Conservation (phyloP, 1,284 basidiomycete species). For the Pisolithus thermaeus region DNA sequence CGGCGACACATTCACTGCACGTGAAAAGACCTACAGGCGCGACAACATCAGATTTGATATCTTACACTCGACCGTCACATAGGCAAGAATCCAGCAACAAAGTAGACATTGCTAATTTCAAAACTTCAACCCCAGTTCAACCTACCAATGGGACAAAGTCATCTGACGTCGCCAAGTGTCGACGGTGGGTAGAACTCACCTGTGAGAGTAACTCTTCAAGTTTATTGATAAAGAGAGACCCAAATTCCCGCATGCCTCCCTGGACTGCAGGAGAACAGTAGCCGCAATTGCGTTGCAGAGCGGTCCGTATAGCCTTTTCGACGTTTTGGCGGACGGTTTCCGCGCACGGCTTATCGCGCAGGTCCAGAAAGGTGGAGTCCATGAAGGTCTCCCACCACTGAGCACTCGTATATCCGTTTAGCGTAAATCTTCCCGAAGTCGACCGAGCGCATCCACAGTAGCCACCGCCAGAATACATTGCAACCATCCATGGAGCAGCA, state of each 20-base stretch:
- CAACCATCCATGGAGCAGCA: slow-evolving; percentile 8
- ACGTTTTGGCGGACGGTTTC: slow-evolving; percentile 6
- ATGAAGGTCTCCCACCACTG: slow-evolving; percentile 19
- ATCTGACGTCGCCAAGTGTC: neutral
- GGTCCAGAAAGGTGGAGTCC: slow-evolving; percentile 2
- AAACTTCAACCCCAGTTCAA: neutral
- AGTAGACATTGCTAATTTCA: neutral
- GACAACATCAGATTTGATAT: too few species aligned
- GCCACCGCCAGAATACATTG: neutral
- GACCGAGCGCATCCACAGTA: too few species aligned
- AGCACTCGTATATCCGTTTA: neutral
- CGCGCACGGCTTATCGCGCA: slow-evolving; percentile 16
- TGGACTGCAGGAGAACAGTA: slow-evolving; percentile 4
- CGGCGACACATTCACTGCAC: neutral
- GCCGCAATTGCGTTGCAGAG: slow-evolving; percentile 4
- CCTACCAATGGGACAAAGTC: neutral
- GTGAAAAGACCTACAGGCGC: too few species aligned
- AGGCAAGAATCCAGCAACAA: too few species aligned
- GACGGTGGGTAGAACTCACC: slow-evolving; percentile 2
- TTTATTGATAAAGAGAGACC: slow-evolving; percentile 8
- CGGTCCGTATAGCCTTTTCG: slow-evolving; percentile 3
- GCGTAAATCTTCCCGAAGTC: too few species aligned
- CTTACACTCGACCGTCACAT: neutral
- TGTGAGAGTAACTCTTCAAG: slow-evolving; percentile 11
- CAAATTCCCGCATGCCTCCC: slow-evolving; percentile 13